Percentiles rank a stretch among this genome's conserved stretches.
phyloP scores from a whole-genome alignment of 306 rosid species.

The Mimosa pudica region DNA sequence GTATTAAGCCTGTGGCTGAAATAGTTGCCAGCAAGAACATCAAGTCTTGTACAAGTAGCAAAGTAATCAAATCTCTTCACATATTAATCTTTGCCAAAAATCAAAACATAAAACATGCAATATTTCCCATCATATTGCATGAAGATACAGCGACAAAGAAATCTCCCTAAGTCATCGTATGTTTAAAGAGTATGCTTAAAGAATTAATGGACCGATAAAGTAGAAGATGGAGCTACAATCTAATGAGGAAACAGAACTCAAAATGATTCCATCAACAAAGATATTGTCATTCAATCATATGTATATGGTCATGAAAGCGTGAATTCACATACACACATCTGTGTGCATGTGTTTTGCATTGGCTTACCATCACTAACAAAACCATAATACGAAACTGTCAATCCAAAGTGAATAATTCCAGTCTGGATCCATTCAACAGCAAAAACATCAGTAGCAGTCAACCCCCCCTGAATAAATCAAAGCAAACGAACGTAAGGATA shows the following conservation, averaged over 20 bases:
- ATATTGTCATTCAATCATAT: conserved; percentile 6
- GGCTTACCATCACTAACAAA: conserved; percentile 94
- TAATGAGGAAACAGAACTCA: conserved; percentile 19
- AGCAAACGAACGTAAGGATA: conserved; percentile 3
- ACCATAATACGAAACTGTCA: conserved; percentile 95
- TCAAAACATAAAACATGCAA: neutral
- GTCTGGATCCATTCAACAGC: conserved; percentile 94
- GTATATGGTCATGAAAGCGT: neutral
- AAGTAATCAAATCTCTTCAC: neutral
- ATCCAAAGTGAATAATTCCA: conserved; percentile 84
- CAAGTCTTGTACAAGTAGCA: neutral
- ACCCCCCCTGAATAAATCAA: conserved; percentile 88
- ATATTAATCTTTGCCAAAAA: neutral
- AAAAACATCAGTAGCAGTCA: conserved; percentile 97
- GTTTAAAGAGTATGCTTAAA: neutral
- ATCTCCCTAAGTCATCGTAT: conserved; percentile 2
- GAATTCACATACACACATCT: neutral
- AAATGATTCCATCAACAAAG: conserved; percentile 16
- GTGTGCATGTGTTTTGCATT: neutral
- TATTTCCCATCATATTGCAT: neutral
- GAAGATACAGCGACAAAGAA: neutral
- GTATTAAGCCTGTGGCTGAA: neutral
- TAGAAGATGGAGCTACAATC: conserved; percentile 16
- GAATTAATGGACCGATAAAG: conserved; percentile 7
- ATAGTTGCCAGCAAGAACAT: neutral